Conservation (phyloP, 129 eudicot species). For the Deinandra increscens region DNA sequence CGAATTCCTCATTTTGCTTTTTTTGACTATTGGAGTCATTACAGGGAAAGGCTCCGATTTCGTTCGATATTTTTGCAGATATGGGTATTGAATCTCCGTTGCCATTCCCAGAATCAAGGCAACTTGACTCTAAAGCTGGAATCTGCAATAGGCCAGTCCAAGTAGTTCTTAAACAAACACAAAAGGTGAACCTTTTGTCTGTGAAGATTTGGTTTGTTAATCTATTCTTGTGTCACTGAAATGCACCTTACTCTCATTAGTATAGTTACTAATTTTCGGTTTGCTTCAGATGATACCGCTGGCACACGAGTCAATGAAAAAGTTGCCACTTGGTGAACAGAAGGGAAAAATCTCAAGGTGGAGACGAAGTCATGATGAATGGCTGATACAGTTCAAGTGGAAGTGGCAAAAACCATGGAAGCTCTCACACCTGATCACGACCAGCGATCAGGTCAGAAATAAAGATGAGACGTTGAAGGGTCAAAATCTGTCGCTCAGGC, state of each 20-base stretch:
- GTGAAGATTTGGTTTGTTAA: not conserved
- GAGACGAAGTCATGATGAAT: slow-evolving; percentile 83
- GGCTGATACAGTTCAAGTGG: slow-evolving; percentile 89
- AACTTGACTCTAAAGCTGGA: slow-evolving; percentile 31
- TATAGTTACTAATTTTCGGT: slow-evolving; percentile 21
- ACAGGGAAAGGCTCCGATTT: slow-evolving; percentile 35
- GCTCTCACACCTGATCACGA: slow-evolving; percentile 57
- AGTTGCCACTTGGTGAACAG: slow-evolving; percentile 55
- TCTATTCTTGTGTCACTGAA: not conserved
- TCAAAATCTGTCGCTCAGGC: slow-evolving; percentile 27
- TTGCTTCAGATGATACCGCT: slow-evolving; percentile 66
- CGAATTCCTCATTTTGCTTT: slow-evolving; percentile 2
- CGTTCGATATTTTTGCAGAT: slow-evolving; percentile 34
- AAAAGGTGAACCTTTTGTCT: slow-evolving; percentile 27
- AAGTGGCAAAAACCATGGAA: slow-evolving; percentile 95
- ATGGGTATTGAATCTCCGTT: slow-evolving; percentile 35
- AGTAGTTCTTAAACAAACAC: slow-evolving; percentile 34
- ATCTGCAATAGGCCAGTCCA: slow-evolving; percentile 34
- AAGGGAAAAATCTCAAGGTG: slow-evolving; percentile 72
- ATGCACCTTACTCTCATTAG: not conserved
- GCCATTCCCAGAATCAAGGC: slow-evolving; percentile 34
- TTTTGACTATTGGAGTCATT: slow-evolving; percentile 13
- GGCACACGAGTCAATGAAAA: slow-evolving; percentile 63
- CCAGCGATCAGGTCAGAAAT: slow-evolving; percentile 33
- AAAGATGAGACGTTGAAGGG: slow-evolving; percentile 39